Evolutionary conservation across 2,329 filamentous ascomycete genomes (phyloP).

Genomic region (Myrmaecium sp.): DNA sequence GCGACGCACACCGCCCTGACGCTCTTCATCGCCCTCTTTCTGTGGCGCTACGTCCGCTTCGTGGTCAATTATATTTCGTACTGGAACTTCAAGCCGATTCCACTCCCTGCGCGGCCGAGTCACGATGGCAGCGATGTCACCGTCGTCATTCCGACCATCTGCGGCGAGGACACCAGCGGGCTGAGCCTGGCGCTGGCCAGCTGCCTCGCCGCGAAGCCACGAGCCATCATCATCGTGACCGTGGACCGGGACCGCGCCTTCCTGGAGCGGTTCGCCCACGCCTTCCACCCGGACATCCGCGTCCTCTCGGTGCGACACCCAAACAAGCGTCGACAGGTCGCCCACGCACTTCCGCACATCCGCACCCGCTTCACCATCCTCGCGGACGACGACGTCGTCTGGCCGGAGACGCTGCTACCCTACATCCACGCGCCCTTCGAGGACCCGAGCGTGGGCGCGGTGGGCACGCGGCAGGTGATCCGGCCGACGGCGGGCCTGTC

Average conservation of each 20-base stretch:
- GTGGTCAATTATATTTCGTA: constrained; percentile 27
- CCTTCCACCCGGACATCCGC: constrained; percentile 14
- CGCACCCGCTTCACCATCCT: constrained; percentile 28
- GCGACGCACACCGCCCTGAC: too few species aligned
- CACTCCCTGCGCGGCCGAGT: constrained; percentile 11
- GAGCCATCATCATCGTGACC: constrained; percentile 28
- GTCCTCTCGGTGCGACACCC: constrained; percentile 7
- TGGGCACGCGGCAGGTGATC: constrained; percentile 4
- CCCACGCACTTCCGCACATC: constrained; percentile 21
- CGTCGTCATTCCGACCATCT: constrained; percentile 35
- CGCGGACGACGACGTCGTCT: constrained; percentile 38
- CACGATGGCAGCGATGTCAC: constrained; percentile 27
- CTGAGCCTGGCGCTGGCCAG: too few species aligned
- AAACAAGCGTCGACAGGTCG: constrained; percentile 35
- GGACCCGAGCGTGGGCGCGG: constrained; percentile 5
- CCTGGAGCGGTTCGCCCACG: constrained; percentile 10
- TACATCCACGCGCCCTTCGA: constrained; percentile 24
- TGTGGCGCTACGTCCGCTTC: constrained; percentile 31
- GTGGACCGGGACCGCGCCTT: constrained; percentile 17
- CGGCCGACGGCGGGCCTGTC: constrained; percentile 1
- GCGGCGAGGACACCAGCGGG: constrained; percentile 15
- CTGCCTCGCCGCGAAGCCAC: constrained; percentile 25
- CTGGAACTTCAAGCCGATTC: constrained; percentile 22
- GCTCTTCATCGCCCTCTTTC: constrained; percentile 23
- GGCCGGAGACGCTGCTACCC: constrained; percentile 26